These are phyloP conservation scores for Mycena vitilis DNA, from an alignment of 768 basidiomycete genomes.

Conservation along the genomic window DNA sequence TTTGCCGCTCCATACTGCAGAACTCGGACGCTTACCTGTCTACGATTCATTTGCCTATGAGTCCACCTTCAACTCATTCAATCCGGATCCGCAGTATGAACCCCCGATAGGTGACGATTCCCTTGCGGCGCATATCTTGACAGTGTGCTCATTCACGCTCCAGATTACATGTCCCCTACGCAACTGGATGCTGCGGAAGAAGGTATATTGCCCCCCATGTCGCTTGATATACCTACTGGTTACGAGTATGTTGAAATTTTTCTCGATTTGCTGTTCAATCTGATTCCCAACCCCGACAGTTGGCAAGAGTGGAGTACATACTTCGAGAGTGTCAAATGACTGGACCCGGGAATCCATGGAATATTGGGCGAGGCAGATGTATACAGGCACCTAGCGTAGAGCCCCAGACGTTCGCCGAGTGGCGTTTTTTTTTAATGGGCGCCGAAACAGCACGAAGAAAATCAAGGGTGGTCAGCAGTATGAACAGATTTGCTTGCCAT, in stretches of 20 bases:
- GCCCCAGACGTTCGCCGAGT: too few relatives aligned
- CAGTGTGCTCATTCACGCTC: neutral
- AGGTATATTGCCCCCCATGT: neutral
- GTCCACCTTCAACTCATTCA: neutral
- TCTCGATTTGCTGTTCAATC: neutral
- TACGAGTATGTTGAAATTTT: neutral
- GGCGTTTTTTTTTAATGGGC: too few relatives aligned
- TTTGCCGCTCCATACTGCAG: conserved; percentile 25
- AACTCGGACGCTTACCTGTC: conserved; percentile 22
- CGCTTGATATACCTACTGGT: neutral
- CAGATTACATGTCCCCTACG: neutral
- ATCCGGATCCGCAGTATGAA: neutral
- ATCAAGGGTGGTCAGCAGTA: too few relatives aligned
- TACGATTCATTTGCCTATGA: conserved; percentile 19
- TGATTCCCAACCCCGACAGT: neutral
- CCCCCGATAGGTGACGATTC: neutral
- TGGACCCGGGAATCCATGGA: too few relatives aligned
- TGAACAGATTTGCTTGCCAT: too few relatives aligned
- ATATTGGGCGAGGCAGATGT: too few relatives aligned
- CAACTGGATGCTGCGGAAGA: neutral
- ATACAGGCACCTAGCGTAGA: too few relatives aligned
- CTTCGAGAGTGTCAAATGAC: neutral
- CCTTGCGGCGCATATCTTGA: neutral
- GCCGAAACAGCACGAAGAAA: too few relatives aligned
- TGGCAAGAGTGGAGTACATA: conserved; percentile 10